phyloP scores from a whole-genome alignment of 2,329 filamentous ascomycete species.

The Hymenoscyphus occultus region DNA sequence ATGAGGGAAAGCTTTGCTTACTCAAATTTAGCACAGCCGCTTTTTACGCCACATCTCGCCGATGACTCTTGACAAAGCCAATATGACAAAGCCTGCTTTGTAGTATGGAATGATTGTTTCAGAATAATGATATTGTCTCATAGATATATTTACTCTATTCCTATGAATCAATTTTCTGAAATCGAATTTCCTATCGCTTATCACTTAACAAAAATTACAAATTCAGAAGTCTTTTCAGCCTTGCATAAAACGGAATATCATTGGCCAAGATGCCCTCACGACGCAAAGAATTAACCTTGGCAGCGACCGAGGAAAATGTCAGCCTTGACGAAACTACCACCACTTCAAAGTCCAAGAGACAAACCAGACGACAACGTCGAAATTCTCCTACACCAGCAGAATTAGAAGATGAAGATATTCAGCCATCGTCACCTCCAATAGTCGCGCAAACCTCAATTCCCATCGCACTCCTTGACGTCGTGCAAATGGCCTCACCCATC shows the following conservation, averaged over 20 bases:
- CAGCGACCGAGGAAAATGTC: conserved; percentile 8
- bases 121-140: not conserved
- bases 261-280: not conserved
- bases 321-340: conserved; percentile 4
- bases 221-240: conserved; percentile 8
- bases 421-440: not conserved
- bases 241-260: conserved; percentile 4
- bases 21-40: conserved; percentile 7
- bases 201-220: not conserved
- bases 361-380: conserved; percentile 9
- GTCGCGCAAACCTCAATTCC: not conserved
- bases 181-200: not conserved
- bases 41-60: conserved; percentile 18
- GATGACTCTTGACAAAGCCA: conserved; percentile 18
- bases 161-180: not conserved
- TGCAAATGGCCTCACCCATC: conserved; percentile 29
- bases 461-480: conserved; percentile 7
- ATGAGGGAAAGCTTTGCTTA: not conserved
- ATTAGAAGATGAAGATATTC: not conserved
- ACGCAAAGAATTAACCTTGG: conserved; percentile 6
- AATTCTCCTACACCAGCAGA: conserved; percentile 5
- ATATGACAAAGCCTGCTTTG: conserved; percentile 15
- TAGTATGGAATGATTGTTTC: not conserved
- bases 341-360: conserved; percentile 6
- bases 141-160: not conserved